A percentile compares a stretch with the other conserved stretches of the same genome.
These are phyloP conservation scores for Croton setiger DNA, from an alignment of 441 rosid species.

Conservation along the genomic window DNA sequence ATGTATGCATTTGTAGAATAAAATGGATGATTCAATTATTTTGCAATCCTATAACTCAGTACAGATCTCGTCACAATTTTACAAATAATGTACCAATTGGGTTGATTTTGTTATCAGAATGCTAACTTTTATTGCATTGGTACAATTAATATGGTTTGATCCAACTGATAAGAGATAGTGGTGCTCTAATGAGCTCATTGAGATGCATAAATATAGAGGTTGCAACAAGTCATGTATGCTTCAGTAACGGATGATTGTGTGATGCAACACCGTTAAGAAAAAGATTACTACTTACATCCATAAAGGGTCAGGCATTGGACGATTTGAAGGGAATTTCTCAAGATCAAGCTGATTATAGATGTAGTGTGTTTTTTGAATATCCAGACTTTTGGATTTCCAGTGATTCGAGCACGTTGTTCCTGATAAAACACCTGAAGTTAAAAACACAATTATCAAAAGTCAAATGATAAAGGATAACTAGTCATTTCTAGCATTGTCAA, in stretches of 20 bases:
- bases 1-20: neutral
- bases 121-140: neutral
- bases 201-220: neutral
- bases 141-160: neutral
- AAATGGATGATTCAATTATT: neutral
- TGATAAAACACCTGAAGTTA: neutral
- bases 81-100: neutral
- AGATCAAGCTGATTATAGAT: neutral
- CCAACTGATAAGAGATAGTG: neutral
- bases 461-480: neutral
- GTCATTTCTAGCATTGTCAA: neutral
- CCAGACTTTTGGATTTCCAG: neutral
- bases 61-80: neutral
- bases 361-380: neutral
- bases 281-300: slow-evolving; percentile 16
- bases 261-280: neutral
- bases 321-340: slow-evolving; percentile 9
- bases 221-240: neutral
- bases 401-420: neutral
- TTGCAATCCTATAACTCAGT: neutral
- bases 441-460: neutral
- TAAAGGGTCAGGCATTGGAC: neutral
- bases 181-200: neutral
- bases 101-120: neutral
- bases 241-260: neutral